A percentile compares a stretch with the other conserved stretches of the same genome.
Conservation (phyloP, 2,329 filamentous ascomycete species). For the Colletotrichum aenigma region DNA sequence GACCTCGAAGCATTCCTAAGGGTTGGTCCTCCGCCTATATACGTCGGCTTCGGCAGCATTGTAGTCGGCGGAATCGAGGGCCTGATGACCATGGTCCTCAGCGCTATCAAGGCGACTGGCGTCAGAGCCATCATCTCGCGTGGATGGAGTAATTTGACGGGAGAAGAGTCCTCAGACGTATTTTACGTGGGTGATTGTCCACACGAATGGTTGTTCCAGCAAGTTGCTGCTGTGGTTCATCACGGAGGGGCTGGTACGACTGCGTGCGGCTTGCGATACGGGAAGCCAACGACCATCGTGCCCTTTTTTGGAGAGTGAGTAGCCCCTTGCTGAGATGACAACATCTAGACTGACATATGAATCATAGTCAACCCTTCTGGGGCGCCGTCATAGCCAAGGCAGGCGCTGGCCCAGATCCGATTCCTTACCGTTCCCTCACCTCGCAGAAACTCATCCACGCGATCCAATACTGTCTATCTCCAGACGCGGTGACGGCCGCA, state of each 20-base stretch:
- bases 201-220: constrained; percentile 19
- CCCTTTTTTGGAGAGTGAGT: constrained; percentile 20
- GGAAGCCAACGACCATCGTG: constrained; percentile 11
- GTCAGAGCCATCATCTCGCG: constrained; percentile 17
- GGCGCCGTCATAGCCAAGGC: constrained; percentile 17
- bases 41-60: constrained; percentile 14
- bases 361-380: constrained; percentile 16
- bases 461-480: neutral
- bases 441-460: constrained; percentile 14
- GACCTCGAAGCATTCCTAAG: constrained; percentile 61
- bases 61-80: neutral
- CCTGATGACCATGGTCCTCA: constrained; percentile 12
- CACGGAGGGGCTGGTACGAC: constrained; percentile 18
- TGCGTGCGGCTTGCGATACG: constrained; percentile 13
- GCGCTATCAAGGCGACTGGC: neutral
- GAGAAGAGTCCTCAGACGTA: constrained; percentile 1
- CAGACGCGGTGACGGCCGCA: constrained; percentile 2
- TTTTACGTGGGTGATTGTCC: constrained; percentile 17
- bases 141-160: constrained; percentile 11
- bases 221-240: constrained; percentile 14
- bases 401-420: constrained; percentile 14
- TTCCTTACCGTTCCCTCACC: constrained; percentile 14
- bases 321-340: rapidly evolving
- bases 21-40: constrained; percentile 52
- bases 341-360: neutral